These are phyloP conservation scores for Botrytis paeoniae DNA, from an alignment of 2,329 filamentous ascomycete species.

Conservation along the genomic window DNA sequence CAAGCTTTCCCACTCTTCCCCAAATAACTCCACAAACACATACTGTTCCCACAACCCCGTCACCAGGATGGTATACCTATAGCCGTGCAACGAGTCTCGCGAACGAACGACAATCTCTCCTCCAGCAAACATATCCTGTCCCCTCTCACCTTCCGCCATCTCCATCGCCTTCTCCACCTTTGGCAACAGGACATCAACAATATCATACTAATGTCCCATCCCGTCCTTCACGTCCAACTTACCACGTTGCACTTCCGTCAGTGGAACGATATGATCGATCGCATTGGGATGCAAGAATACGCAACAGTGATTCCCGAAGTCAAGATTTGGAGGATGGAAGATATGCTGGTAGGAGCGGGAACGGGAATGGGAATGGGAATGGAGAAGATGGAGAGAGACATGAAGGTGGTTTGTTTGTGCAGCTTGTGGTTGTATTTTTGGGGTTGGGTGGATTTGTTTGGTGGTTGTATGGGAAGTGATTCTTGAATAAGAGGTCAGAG, in stretches of 20 bases:
- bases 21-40: not conserved
- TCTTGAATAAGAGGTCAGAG: too few relatives aligned
- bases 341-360: not conserved
- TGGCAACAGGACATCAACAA: not conserved
- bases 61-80: not conserved
- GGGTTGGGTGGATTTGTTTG: not conserved
- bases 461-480: not conserved
- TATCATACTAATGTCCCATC: not conserved
- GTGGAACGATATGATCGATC: constrained; percentile 1
- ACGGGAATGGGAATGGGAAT: not conserved
- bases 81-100: not conserved
- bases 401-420: not conserved
- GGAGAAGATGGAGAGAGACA: not conserved
- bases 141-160: not conserved
- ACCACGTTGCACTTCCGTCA: not conserved
- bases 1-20: not conserved
- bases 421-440: not conserved
- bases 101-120: not conserved
- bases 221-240: not conserved
- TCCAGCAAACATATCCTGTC: not conserved
- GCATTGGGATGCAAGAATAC: constrained; percentile 8
- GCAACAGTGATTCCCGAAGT: not conserved
- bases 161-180: not conserved
- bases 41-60: not conserved
- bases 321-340: not conserved